These are phyloP conservation scores for Phytophthora aleatoria DNA, from an alignment of 352 stramenopile genomes.

Conservation along the genomic window DNA sequence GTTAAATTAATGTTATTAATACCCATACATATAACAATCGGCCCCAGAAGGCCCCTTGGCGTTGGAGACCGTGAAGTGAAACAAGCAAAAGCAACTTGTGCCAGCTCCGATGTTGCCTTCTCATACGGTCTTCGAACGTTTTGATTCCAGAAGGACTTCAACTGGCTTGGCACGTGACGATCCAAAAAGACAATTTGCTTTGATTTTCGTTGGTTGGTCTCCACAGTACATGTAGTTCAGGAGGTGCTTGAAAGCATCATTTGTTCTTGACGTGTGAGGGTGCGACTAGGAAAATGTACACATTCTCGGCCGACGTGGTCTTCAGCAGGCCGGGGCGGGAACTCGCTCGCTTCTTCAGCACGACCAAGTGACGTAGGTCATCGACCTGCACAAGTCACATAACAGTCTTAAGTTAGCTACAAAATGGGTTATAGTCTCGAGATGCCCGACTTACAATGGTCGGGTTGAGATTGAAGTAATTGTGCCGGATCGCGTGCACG, in stretches of 20 bases:
- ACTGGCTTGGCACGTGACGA: no score
- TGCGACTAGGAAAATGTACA: slow-evolving; percentile 79
- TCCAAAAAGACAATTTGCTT: no score
- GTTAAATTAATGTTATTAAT: slow-evolving; percentile 21
- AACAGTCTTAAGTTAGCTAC: slow-evolving; percentile 6
- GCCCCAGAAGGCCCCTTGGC: no score
- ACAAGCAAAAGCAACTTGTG: no score
- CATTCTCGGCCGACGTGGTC: slow-evolving; percentile 62
- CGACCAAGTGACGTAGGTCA: slow-evolving; percentile 68
- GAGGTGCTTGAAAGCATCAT: slow-evolving; percentile 15
- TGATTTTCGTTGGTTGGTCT: no score
- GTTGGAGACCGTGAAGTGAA: no score
- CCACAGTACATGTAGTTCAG: no score
- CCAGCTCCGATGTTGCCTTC: no score
- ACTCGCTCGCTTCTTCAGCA: slow-evolving; percentile 57
- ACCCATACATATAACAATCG: no score
- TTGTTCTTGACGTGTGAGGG: slow-evolving; percentile 75
- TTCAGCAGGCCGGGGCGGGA: slow-evolving; percentile 60
- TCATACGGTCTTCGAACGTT: no score
- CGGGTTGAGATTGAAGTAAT: slow-evolving; percentile 88
- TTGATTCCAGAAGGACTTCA: no score
- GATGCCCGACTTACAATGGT: slow-evolving; percentile 54
- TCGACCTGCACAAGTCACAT: slow-evolving; percentile 33
- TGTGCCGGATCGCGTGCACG: slow-evolving; percentile 82
- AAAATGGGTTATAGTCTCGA: not conserved